phyloP scores from a whole-genome alignment of 2,329 filamentous ascomycete species.

The Periconia macrospinosa region DNA sequence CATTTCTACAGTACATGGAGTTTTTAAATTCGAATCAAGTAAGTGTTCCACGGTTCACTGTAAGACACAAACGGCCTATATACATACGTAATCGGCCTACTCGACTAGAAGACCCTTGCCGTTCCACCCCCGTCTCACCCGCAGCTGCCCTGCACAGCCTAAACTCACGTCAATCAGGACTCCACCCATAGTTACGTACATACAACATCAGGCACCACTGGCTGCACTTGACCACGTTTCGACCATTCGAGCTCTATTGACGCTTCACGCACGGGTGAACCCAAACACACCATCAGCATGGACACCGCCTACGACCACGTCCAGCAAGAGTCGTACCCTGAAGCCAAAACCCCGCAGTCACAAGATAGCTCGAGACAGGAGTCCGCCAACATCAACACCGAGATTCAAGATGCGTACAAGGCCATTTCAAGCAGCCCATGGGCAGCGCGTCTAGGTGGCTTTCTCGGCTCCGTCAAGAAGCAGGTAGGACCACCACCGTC shows the following conservation, averaged over 20 bases:
- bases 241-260: not conserved
- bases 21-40: too few relatives aligned
- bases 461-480: conserved; percentile 90
- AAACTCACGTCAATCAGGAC: too few relatives aligned
- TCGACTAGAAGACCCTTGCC: too few relatives aligned
- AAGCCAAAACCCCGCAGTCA: conserved; percentile 52
- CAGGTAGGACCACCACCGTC: conserved; percentile 60
- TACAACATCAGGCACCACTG: too few relatives aligned
- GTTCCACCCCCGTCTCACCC: too few relatives aligned
- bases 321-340: conserved; percentile 71
- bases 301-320: conserved; percentile 98
- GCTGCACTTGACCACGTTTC: not conserved
- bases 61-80: too few relatives aligned
- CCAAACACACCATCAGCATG: conserved; percentile 59
- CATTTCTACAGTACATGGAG: too few relatives aligned
- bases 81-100: too few relatives aligned
- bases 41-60: too few relatives aligned
- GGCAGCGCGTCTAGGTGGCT: conserved; percentile 84
- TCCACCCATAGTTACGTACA: too few relatives aligned
- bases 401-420: conserved; percentile 93
- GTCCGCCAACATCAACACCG: conserved; percentile 69
- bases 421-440: conserved; percentile 89
- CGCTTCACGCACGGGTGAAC: not conserved
- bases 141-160: too few relatives aligned
- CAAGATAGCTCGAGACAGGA: conserved; percentile 47